Base-by-base conservation (phyloP, 2,329 filamentous ascomycete species). In the Apiospora aurea region DNA sequence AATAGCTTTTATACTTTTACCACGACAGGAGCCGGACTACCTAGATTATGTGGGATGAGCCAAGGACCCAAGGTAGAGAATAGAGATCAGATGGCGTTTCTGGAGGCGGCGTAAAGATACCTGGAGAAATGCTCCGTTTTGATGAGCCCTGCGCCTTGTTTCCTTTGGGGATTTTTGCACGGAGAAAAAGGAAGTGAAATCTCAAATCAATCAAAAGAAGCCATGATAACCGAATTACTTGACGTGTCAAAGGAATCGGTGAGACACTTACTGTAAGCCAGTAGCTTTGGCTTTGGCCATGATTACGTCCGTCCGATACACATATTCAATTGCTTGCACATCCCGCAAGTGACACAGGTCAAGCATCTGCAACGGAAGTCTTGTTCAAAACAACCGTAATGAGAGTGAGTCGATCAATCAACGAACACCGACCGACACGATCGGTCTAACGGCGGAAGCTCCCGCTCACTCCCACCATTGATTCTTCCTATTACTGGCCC, bases 1-100 rank as follows among this genome's bases (percentile, higher is more conserved):
- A 46, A 47, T 46, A 18, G 13, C 71, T 73, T 49, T 47, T 38
- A 43, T 53, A n/a, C 29, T 34, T 67, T 51, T 53, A n/a, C 6
- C 29, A 11, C 10, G 16, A n/a, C 6, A 14, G 38, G 41, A 16
- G 53, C 38, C 34, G 57, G 16, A 38, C 34, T 34, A 34, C 3
- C 18, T 47, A 68, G 66, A 68, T 26, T 34, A 47, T 6, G 24
- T 8, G 66, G 13, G 29, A 68, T 66, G 11, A 34, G n/a, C 16
- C 51, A 57, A 57, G 66, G 57, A 29, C 26, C 66, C 66, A 68
- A 68, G 6, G 57, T 38, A 64, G 34, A 41, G 57, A 34, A 38
- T 64, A 41, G 34, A 64, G 34, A 41, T 64, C 57, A 41, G 57
- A 38, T 64, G 57, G 57, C 34, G 57, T 64, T 64, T 64, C 29